Evolutionary conservation across 257 asterid genomes (phyloP), one percentile per base, ranked within the genome.

Genomic region (Hygrophila difformis): DNA sequence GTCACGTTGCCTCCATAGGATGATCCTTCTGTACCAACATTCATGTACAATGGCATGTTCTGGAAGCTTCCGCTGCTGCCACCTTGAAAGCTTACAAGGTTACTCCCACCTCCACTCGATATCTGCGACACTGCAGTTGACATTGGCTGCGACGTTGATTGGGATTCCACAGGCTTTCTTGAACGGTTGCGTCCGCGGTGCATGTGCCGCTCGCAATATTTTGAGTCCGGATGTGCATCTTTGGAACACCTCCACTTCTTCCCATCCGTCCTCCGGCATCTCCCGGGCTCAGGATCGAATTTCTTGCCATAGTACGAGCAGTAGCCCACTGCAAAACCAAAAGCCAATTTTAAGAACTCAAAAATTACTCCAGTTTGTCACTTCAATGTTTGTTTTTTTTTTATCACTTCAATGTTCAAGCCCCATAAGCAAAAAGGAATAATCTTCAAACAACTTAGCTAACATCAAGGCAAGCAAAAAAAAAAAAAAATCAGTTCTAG

Each of bases 251-350:
- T 33, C 37, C 37, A 33, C 12, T 33, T 33, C 37, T 33, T 33
- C 12, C 37, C 37, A 33, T 33, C 37, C 12, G 37, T 33, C 37
- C 37, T 33, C 12, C 37, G 37, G 37, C 37, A 33, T 33, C 37
- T 33, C 12, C 37, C 37, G 2, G 37, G 37, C 37, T 33, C 37
- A 10, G 37, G 94, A 39, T 88, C 97, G 4, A 81, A 73, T 53
- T 88, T 88, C 73, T 84, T 88, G 42, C 97, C 95, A 12, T 87
- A 87, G 65, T 79, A 82, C 59, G 96, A 82, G 49, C 93, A 77
- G 63, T 87, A 82, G 46, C 94, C 94, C 80, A 79, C 94, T 87
- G 80, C 72, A 70, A 3, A 35, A 43, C 16, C 4, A 54, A 56
- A 3, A 54, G 14, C 40, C 50, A 52, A 36, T 21, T 14, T 58